Conservation (phyloP, 805 yeast species). For the Saccharomycopsis sp. region DNA sequence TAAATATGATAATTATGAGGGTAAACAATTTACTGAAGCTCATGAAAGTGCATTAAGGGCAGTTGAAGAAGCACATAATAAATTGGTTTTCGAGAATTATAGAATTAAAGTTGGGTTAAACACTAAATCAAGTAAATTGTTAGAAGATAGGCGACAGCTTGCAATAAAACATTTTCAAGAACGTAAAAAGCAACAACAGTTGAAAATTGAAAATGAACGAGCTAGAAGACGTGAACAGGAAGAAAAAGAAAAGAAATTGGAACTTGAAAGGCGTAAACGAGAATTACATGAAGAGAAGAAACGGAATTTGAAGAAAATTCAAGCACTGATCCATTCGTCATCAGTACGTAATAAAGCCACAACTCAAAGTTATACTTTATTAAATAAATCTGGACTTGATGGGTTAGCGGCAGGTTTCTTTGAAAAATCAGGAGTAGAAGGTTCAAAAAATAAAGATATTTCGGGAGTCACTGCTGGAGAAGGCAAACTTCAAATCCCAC, state of each 20-base stretch:
- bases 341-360: not conserved
- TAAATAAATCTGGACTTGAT: not conserved
- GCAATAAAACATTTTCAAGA: slow-evolving; percentile 34
- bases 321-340: slow-evolving; percentile 2
- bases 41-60: slow-evolving; percentile 42
- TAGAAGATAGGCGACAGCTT: slow-evolving; percentile 28
- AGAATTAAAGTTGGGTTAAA: slow-evolving; percentile 48
- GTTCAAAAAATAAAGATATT: not conserved
- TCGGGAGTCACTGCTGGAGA: not conserved
- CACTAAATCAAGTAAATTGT: slow-evolving; percentile 35
- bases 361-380: too few relatives aligned
- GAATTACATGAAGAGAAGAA: slow-evolving; percentile 21
- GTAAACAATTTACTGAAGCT: slow-evolving; percentile 42
- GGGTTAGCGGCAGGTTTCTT: not conserved
- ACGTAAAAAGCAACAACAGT: slow-evolving; percentile 31
- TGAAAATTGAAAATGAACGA: slow-evolving; percentile 25
- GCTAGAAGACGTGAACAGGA: slow-evolving; percentile 9
- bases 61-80: slow-evolving; percentile 32
- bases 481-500: slow-evolving; percentile 33
- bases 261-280: slow-evolving; percentile 5
- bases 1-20: slow-evolving; percentile 49
- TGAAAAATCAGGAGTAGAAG: too few relatives aligned
- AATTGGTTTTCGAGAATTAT: slow-evolving; percentile 45
- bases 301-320: slow-evolving; percentile 16
- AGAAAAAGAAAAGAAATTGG: slow-evolving; percentile 18